phyloP scores from a whole-genome alignment of 2,329 filamentous ascomycete species.

The Phoma herbarum region DNA sequence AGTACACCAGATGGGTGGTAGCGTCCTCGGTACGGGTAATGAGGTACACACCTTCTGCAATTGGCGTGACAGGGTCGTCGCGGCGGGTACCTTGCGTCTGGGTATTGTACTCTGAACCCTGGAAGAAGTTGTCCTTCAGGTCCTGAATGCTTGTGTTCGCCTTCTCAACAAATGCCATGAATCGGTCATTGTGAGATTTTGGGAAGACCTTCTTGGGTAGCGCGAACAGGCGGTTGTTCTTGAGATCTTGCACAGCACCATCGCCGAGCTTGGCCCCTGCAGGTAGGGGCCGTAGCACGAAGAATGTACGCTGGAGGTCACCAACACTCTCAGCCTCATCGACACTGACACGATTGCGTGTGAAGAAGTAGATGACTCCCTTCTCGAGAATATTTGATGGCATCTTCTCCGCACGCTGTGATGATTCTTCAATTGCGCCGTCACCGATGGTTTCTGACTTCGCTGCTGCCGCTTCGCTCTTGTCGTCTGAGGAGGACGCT shows the following conservation, averaged over 20 bases:
- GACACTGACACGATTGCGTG: constrained; percentile 77
- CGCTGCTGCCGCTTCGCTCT: constrained; percentile 21
- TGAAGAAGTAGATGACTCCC: constrained; percentile 91
- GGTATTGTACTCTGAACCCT: constrained; percentile 74
- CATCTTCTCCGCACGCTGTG: constrained; percentile 60
- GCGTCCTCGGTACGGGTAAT: constrained; percentile 73
- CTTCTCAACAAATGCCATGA: constrained; percentile 87
- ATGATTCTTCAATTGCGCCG: constrained; percentile 58
- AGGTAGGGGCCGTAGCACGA: constrained; percentile 78
- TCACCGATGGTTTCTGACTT: constrained; percentile 33
- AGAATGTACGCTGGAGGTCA: constrained; percentile 80
- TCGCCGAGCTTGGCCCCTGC: constrained; percentile 72
- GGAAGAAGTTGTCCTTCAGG: constrained; percentile 76
- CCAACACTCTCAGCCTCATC: constrained; percentile 72
- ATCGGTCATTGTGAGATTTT: constrained; percentile 70
- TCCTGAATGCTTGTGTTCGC: constrained; percentile 69
- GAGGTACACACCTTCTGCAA: constrained; percentile 88
- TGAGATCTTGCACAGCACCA: constrained; percentile 63
- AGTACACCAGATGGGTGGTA: constrained; percentile 80
- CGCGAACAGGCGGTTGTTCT: constrained; percentile 75
- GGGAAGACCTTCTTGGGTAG: constrained; percentile 88
- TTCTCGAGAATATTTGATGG: constrained; percentile 79
- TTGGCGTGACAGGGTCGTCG: constrained; percentile 72
- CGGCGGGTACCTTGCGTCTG: constrained; percentile 76
- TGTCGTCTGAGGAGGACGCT: constrained; percentile 30